Percentiles rank a stretch among this genome's conserved stretches.
Conservation (phyloP, 176 grass and related monocot genomes). For the Ensete glaucum region DNA sequence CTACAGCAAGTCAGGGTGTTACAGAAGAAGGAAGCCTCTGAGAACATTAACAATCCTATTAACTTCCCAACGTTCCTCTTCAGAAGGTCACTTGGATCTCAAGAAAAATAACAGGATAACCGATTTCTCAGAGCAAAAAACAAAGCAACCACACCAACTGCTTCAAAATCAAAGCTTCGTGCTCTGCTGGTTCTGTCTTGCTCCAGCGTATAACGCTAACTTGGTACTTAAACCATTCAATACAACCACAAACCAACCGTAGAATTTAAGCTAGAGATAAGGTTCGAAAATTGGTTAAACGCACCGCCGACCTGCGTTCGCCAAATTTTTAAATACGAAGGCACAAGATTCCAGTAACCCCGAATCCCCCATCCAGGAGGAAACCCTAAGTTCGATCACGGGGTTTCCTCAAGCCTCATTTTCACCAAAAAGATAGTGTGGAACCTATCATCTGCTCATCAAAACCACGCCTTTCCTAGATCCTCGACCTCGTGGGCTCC, state of each 20-base stretch:
- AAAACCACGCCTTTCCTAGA: not conserved
- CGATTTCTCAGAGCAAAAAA: not conserved
- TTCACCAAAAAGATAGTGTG: not conserved
- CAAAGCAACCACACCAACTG: not conserved
- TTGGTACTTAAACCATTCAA: not conserved
- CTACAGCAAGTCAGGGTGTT: not conserved
- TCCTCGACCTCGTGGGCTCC: not conserved
- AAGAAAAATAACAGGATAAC: not conserved
- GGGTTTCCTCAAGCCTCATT: constrained; percentile 5
- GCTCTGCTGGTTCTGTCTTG: not conserved
- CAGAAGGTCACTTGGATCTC: not conserved
- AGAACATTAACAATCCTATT: not conserved
- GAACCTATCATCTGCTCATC: not conserved
- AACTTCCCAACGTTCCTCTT: not conserved
- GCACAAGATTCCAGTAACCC: not conserved
- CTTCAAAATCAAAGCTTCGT: not conserved
- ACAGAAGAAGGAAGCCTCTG: not conserved
- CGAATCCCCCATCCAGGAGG: not conserved
- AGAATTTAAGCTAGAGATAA: not conserved
- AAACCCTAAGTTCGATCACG: not conserved
- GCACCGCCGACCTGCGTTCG: not conserved
- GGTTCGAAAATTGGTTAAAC: not conserved
- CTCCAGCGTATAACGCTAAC: not conserved
- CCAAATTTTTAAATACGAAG: not conserved
- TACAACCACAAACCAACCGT: not conserved